Percentiles rank a stretch among this genome's conserved stretches.
Evolutionary conservation across 2,329 filamentous ascomycete genomes (phyloP).

Genomic region (Aschersonia sp.): DNA sequence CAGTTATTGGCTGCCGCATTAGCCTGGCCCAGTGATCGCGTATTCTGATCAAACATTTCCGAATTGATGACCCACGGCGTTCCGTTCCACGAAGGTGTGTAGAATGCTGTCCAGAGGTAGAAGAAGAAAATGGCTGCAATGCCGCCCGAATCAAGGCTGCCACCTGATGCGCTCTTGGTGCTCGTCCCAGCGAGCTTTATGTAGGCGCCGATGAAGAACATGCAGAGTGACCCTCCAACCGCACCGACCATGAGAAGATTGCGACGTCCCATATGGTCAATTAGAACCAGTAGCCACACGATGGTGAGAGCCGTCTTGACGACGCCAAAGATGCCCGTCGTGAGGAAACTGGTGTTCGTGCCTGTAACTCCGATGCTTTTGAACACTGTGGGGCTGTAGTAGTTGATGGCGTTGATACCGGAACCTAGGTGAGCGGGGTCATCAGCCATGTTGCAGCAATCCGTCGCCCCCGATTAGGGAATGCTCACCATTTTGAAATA

Average conservation of each 20-base stretch:
- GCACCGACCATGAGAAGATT: slow-evolving; percentile 51
- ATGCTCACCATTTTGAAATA: slow-evolving; percentile 56
- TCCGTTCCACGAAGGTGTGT: slow-evolving; percentile 59
- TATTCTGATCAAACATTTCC: slow-evolving; percentile 61
- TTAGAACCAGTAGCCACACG: slow-evolving; percentile 23
- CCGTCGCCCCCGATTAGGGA: neutral
- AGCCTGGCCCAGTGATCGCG: slow-evolving; percentile 50
- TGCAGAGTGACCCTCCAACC: slow-evolving; percentile 47
- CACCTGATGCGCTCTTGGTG: slow-evolving; percentile 1
- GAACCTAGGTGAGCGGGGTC: slow-evolving; percentile 6
- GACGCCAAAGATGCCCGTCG: slow-evolving; percentile 13
- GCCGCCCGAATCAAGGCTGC: slow-evolving; percentile 28
- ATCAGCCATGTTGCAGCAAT: slow-evolving; percentile 1
- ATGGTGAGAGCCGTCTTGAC: slow-evolving; percentile 19
- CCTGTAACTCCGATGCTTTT: slow-evolving; percentile 12
- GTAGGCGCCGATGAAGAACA: slow-evolving; percentile 41
- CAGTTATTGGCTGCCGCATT: slow-evolving; percentile 59
- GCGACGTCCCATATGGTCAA: slow-evolving; percentile 23
- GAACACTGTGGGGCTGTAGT: slow-evolving; percentile 16
- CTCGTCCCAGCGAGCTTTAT: slow-evolving; percentile 23
- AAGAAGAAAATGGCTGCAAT: slow-evolving; percentile 55
- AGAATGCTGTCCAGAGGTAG: slow-evolving; percentile 42
- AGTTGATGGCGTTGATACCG: slow-evolving; percentile 16
- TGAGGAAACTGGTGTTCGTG: slow-evolving; percentile 12
- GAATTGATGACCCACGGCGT: slow-evolving; percentile 64